Conservation (phyloP, 2,329 filamentous ascomycete genomes). For the Epichloe coenophiala region DNA sequence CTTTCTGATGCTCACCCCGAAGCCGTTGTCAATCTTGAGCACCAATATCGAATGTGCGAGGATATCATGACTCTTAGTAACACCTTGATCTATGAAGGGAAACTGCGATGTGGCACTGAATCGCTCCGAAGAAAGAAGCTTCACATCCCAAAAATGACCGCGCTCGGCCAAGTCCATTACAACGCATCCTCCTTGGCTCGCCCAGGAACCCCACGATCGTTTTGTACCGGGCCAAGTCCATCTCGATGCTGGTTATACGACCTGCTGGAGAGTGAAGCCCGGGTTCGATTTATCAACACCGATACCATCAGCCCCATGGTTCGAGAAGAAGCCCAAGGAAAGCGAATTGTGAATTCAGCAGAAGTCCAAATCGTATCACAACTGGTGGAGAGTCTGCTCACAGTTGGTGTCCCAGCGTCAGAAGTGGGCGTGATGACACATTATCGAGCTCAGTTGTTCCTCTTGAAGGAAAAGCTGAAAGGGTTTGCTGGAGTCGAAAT, state of each 20-base stretch:
- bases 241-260: conserved; percentile 62
- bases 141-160: conserved; percentile 50
- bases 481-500: conserved; percentile 60
- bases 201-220: conserved; percentile 27
- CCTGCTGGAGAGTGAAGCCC: conserved; percentile 53
- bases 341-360: conserved; percentile 76
- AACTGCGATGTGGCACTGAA: conserved; percentile 76
- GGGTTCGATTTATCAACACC: conserved; percentile 82
- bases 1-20: conserved; percentile 78
- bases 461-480: conserved; percentile 62
- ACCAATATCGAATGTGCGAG: conserved; percentile 97
- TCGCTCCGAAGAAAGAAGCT: conserved; percentile 59
- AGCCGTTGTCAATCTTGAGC: conserved; percentile 81
- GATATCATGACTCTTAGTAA: conserved; percentile 95
- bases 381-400: conserved; percentile 66
- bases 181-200: conserved; percentile 31
- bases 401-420: conserved; percentile 55
- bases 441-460: conserved; percentile 80
- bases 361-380: conserved; percentile 69
- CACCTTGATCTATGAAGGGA: conserved; percentile 81
- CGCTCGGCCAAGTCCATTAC: conserved; percentile 46
- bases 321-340: conserved; percentile 63
- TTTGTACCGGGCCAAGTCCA: conserved; percentile 40
- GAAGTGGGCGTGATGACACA: conserved; percentile 94
- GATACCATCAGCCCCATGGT: conserved; percentile 53